Evolutionary conservation across 2,329 filamentous ascomycete genomes (phyloP).

Genomic region (Pseudogymnoascus sp.): DNA sequence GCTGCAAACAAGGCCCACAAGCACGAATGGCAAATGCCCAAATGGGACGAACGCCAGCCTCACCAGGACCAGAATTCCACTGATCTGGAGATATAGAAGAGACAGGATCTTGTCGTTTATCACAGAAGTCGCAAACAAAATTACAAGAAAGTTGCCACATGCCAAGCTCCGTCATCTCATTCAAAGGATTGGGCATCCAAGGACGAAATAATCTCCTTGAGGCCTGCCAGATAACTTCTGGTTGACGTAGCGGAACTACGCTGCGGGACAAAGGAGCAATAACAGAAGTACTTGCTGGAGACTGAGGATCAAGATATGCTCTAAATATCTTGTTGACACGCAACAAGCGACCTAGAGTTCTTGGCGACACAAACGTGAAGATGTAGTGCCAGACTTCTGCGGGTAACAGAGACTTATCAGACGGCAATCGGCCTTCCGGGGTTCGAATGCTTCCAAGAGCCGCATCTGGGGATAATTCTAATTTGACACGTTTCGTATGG

Average conservation of each 20-base stretch:
- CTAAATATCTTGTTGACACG: conserved; percentile 62
- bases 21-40: conserved; percentile 65
- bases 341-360: conserved; percentile 57
- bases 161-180: conserved; percentile 58
- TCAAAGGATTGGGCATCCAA: conserved; percentile 62
- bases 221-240: conserved; percentile 64
- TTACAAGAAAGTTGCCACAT: conserved; percentile 70
- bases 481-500: conserved; percentile 25
- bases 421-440: conserved; percentile 17
- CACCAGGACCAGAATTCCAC: conserved; percentile 57
- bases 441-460: conserved; percentile 15
- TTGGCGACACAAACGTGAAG: conserved; percentile 60
- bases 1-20: conserved; percentile 60
- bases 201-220: conserved; percentile 61
- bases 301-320: conserved; percentile 47
- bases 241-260: conserved; percentile 37
- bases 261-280: conserved; percentile 32
- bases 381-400: conserved; percentile 64
- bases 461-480: conserved; percentile 16
- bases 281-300: conserved; percentile 26
- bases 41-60: conserved; percentile 53
- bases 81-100: conserved; percentile 32
- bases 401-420: conserved; percentile 38
- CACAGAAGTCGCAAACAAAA: conserved; percentile 62
- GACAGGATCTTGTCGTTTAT: conserved; percentile 31